Base-by-base conservation (phyloP, 371 early-diverging fungal species). In the Choanephora cucurbitarum region DNA sequence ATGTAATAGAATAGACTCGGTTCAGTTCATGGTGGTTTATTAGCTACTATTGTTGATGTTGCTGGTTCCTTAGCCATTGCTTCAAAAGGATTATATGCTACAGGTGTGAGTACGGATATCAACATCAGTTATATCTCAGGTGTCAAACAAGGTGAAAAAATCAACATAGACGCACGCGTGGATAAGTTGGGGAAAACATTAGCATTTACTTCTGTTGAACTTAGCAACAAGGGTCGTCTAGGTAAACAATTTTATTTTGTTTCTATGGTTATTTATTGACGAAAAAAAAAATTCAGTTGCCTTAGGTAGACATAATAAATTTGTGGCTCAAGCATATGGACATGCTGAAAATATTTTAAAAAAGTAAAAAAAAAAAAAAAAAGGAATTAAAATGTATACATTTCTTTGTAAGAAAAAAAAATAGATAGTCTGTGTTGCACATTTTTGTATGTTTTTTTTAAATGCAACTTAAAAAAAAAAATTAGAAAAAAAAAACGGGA, bases 91-190 rank as follows among this genome's bases (percentile, higher is more conserved):
- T 63, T 84, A 47, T 75, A 67, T 49, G 73, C 80, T 10, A 86
- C 86, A 9, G 86, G 86, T 48, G 81, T 86, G 0, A 82, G 82
- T 46, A 86, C 86, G 17, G 86, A 84, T 70, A 67, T 84, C 54
- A 84, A 84, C 51, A 71, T 84, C 21, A 82, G 82, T 32, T 84
- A 80, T 49, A 65, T 84, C 21, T 77, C 81, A 1, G 69, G 81
- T 11, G 84, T 77, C 31, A 84, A 76, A 51, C 63, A 75, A 49
- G 82, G 82, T 8, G 78, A 84, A 39, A 77, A 56, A 9, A 60
- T 84, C 2, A 58, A 63, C 14, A 68, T 84, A 24, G 70, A 82
- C 33, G 80, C 84, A 18, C 64, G 73, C 23, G 84, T 83, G 34
- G 82, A 81, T 54, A 84, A 80, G 49, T 40, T 86, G 22, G 87